Conservation (phyloP, 305 asterid genomes). For the Fraxinus dipetala region DNA sequence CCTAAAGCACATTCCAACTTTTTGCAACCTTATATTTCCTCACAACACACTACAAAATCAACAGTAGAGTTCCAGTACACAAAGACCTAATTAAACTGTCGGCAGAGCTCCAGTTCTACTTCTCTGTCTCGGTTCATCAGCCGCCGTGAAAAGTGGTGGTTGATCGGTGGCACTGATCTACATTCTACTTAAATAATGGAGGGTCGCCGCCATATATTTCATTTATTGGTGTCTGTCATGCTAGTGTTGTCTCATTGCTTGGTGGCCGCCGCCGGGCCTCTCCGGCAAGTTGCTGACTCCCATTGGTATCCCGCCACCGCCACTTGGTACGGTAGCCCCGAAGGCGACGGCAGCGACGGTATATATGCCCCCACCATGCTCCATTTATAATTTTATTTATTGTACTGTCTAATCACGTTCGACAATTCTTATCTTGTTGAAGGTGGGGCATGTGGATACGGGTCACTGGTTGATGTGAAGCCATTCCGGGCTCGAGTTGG, state of each 20-base stretch:
- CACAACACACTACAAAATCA: conserved; percentile 3
- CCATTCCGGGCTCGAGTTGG: conserved; percentile 90
- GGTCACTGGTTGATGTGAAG: conserved; percentile 85
- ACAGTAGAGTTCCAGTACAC: conserved; percentile 17
- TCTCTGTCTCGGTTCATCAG: conserved; percentile 40
- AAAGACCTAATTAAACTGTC: conserved; percentile 34
- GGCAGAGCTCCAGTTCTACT: conserved; percentile 25
- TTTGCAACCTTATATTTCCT: conserved; percentile 17
- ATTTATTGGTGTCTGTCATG: conserved; percentile 12
- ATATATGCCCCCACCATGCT: not conserved
- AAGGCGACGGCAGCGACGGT: conserved; percentile 89
- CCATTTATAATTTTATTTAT: not conserved
- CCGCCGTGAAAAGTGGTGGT: conserved; percentile 31
- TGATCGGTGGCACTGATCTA: not conserved
- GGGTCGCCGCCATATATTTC: conserved; percentile 6
- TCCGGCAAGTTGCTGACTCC: conserved; percentile 31
- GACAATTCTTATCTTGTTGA: not conserved
- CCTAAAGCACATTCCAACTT: conserved; percentile 1
- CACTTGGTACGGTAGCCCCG: conserved; percentile 96
- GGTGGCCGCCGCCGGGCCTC: conserved; percentile 23
- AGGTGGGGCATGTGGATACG: conserved; percentile 97
- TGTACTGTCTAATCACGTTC: not conserved
- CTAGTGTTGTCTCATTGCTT: not conserved
- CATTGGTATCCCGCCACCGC: conserved; percentile 83
- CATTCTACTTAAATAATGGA: conserved; percentile 38